Conservation (phyloP, 2,329 filamentous ascomycete species). For the Hymenoscyphus linearis region DNA sequence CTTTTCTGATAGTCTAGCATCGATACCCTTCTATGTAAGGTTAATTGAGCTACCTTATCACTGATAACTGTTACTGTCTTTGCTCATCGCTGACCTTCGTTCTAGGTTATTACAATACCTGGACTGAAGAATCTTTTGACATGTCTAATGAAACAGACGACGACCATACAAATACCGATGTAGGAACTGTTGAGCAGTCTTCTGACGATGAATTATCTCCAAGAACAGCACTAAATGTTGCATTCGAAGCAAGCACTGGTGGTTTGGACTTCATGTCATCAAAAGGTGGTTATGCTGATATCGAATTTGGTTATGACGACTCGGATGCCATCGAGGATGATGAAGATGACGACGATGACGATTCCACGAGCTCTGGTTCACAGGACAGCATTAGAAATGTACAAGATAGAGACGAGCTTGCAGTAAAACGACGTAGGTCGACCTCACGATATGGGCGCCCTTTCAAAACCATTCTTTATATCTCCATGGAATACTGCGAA, state of each 20-base stretch:
- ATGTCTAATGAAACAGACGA: slow-evolving; percentile 47
- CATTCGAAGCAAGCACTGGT: slow-evolving; percentile 53
- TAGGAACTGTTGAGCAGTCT: slow-evolving; percentile 24
- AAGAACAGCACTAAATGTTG: slow-evolving; percentile 23
- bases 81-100: neutral
- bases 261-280: slow-evolving; percentile 94
- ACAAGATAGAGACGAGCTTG: slow-evolving; percentile 19
- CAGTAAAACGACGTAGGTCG: slow-evolving; percentile 26
- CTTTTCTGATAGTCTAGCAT: neutral
- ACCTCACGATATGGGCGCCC: slow-evolving; percentile 41
- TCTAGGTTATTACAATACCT: slow-evolving; percentile 87
- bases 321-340: slow-evolving; percentile 42
- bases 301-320: slow-evolving; percentile 65
- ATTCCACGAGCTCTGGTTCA: slow-evolving; percentile 40
- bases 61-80: neutral
- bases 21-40: neutral
- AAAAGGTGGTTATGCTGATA: slow-evolving; percentile 61
- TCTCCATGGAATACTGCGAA: slow-evolving; percentile 99
- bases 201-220: slow-evolving; percentile 23
- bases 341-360: slow-evolving; percentile 40
- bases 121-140: slow-evolving; percentile 71
- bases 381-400: slow-evolving; percentile 25
- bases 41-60: neutral
- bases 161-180: slow-evolving; percentile 46
- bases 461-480: slow-evolving; percentile 76